Conservation (phyloP, 106 monocot species). For the Posidonia australis region DNA sequence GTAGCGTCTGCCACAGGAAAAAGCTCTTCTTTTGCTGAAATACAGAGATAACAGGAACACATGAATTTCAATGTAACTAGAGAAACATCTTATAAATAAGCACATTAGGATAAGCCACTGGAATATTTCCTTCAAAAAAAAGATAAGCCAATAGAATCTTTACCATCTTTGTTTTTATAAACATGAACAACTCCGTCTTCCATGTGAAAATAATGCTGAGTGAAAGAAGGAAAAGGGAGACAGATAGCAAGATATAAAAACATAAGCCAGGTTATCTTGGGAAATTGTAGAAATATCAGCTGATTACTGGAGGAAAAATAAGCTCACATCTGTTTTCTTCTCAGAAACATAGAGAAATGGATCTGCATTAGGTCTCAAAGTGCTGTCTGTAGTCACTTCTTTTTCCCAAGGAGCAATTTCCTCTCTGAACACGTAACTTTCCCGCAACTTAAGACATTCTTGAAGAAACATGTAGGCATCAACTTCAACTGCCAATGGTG, state of each 20-base stretch:
- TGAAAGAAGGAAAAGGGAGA: too few species aligned
- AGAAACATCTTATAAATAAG: too few species aligned
- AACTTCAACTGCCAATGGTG: slow-evolving; percentile 59
- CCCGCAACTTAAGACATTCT: slow-evolving; percentile 71
- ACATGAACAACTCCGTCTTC: slow-evolving; percentile 93
- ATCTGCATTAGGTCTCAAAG: slow-evolving; percentile 79
- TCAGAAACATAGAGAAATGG: slow-evolving; percentile 58
- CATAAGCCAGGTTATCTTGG: background rate
- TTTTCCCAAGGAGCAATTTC: slow-evolving; percentile 89
- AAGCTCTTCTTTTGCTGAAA: slow-evolving; percentile 48
- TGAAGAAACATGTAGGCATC: slow-evolving; percentile 89
- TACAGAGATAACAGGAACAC: background rate
- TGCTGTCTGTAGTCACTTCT: slow-evolving; percentile 93
- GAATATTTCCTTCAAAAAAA: too few species aligned
- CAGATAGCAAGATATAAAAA: too few species aligned
- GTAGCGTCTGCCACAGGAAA: slow-evolving; percentile 93
- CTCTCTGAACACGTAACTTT: slow-evolving; percentile 69
- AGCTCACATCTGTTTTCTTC: slow-evolving; percentile 64
- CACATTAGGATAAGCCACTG: too few species aligned
- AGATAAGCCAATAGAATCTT: too few species aligned
- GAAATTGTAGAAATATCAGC: too few species aligned
- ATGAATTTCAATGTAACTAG: background rate
- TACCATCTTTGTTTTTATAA: slow-evolving; percentile 60
- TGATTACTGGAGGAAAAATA: too few species aligned
- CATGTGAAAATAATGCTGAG: slow-evolving; percentile 84